These are phyloP conservation scores for Panus rudis DNA, from an alignment of 768 basidiomycete species.

Conservation along the genomic window DNA sequence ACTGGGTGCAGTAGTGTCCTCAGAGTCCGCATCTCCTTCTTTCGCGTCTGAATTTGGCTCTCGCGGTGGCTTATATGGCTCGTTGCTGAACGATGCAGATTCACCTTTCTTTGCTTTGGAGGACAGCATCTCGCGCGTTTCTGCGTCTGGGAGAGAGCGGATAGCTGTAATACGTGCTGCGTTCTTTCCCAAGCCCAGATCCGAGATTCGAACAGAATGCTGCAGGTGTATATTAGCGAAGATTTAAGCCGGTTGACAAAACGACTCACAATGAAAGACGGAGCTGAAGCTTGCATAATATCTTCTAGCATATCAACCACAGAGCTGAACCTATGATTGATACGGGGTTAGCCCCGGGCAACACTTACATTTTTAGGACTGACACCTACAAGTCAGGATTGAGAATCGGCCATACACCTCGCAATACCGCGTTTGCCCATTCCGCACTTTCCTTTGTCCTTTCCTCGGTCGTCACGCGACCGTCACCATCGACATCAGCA, in stretches of 20 bases:
- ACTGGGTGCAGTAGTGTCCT: background rate
- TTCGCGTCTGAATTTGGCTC: constrained; percentile 1
- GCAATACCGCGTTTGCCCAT: constrained; percentile 64
- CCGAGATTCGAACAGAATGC: constrained; percentile 62
- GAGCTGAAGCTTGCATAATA: constrained; percentile 46
- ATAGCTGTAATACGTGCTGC: constrained; percentile 65
- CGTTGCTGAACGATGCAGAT: no score
- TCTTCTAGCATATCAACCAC: constrained; percentile 60
- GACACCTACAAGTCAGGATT: constrained; percentile 48
- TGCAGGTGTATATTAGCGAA: background rate
- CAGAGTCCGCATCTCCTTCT: constrained; percentile 25
- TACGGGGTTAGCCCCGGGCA: background rate
- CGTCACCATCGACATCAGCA: constrained; percentile 21
- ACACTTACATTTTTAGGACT: background rate
- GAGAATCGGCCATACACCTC: constrained; percentile 65
- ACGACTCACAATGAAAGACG: constrained; percentile 31
- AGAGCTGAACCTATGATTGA: constrained; percentile 33
- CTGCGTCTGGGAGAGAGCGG: constrained; percentile 47
- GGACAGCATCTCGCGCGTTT: constrained; percentile 23
- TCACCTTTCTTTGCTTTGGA: constrained; percentile 12
- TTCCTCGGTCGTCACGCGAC: constrained; percentile 19
- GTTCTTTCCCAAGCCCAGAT: constrained; percentile 63
- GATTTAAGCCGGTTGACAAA: constrained; percentile 17
- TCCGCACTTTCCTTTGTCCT: constrained; percentile 34
- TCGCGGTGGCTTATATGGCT: no score